Evolutionary conservation across 2,329 filamentous ascomycete genomes (phyloP).

Genomic region (Rutstroemia sp.): DNA sequence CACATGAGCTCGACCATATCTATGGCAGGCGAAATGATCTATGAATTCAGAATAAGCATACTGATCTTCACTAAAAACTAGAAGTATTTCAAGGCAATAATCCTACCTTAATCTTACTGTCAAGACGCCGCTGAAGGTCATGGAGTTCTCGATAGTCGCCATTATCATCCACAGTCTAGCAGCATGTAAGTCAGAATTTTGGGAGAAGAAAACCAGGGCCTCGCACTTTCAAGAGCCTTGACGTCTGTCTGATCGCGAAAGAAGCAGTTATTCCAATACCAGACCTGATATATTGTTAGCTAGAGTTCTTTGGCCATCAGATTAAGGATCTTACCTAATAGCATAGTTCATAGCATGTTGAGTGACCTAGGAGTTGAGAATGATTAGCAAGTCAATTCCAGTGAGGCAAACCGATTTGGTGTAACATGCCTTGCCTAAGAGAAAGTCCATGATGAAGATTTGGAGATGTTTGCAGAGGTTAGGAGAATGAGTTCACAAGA

Average conservation of each 20-base stretch:
- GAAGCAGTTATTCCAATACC: slow-evolving; percentile 78
- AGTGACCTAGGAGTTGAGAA: slow-evolving; percentile 42
- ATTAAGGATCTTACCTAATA: slow-evolving; percentile 46
- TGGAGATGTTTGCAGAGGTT: background rate
- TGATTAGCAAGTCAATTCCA: slow-evolving; percentile 18
- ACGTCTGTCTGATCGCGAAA: slow-evolving; percentile 78
- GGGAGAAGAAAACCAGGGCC: background rate
- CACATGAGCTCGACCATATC: slow-evolving; percentile 89
- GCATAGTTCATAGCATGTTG: slow-evolving; percentile 70
- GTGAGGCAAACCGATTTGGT: background rate
- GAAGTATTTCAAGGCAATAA: background rate
- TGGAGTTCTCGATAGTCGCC: slow-evolving; percentile 62
- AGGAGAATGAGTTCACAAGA: too few relatives aligned
- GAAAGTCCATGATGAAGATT: slow-evolving; percentile 30
- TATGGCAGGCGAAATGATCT: slow-evolving; percentile 81
- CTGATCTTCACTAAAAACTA: background rate
- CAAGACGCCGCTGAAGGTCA: slow-evolving; percentile 62
- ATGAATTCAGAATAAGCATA: background rate
- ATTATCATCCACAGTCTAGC: slow-evolving; percentile 60
- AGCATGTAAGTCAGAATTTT: slow-evolving; percentile 2
- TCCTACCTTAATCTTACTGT: slow-evolving; percentile 75
- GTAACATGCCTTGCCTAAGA: slow-evolving; percentile 49
- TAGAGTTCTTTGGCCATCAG: background rate
- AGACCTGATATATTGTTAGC: slow-evolving; percentile 38
- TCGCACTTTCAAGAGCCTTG: slow-evolving; percentile 62